Evolutionary conservation across 495 filamentous ascomycete genomes (phyloP), one percentile per base, ranked within the genome.

Genomic region (Neurospora tetraspora): DNA sequence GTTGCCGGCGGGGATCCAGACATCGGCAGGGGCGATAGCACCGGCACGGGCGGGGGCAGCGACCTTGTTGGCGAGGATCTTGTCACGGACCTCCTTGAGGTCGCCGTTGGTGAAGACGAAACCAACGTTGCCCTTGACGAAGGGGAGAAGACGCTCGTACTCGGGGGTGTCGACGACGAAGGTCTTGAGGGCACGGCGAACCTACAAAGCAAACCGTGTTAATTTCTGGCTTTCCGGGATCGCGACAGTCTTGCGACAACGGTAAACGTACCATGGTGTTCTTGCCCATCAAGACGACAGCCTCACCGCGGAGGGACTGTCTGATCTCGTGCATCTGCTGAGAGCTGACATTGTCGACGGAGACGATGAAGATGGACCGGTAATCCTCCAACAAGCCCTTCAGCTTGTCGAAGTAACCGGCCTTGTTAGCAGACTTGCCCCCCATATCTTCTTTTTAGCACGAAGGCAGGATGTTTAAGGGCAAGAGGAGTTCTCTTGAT

Each of bases 291-390:
- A 98, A 89, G 75, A 98, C 94, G 77, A 97, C 91, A 84, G 88
- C 94, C 82, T 96, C 86, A 45, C 92, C 91, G 84, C 94, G 92
- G 82, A 98, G 90, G 79, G 91, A 85, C 78, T 90, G 86, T 85
- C 96, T 92, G 83, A 98, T 98, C 89, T 99, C 96, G 92, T 99
- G 96, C 96, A 99, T 99, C 90, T 99, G 96, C 91, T 99, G 96
- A 71, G 96, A 99, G 83, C 90, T 92, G 86, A 91, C 92, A 95
- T 96, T 96, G 89, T 96, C 93, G 83, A 96, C 92, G 79, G 89
- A 88, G 82, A 97, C 94, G 82, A 99, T 94, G 93, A 99, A 99
- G 87, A 98, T 91, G 77, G 90, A 92, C 82, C 88, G 88, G 91
- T 97, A 97, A 80, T 92, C 89, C 86, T 97, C 91, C 80, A 97